A percentile compares a stretch with the other conserved stretches of the same genome.
phyloP scores from a whole-genome alignment of 305 asterid species.

The Solanum aculeatissimum region DNA sequence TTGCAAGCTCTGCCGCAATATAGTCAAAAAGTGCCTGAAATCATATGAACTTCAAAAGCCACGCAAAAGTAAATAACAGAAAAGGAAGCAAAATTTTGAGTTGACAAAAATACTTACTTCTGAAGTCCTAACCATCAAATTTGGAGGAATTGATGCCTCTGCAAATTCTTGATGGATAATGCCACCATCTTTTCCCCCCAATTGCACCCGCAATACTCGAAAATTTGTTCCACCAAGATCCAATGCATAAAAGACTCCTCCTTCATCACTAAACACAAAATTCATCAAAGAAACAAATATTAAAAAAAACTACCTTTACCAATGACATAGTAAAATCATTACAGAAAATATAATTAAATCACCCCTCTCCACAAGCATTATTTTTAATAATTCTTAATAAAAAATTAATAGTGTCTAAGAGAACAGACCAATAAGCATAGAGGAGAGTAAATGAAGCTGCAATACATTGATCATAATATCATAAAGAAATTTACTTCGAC shows the following conservation, averaged over 20 bases:
- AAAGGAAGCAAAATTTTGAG: neutral
- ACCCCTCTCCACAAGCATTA: neutral
- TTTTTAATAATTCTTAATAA: neutral
- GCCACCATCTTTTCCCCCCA: constrained; percentile 58
- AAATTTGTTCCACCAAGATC: constrained; percentile 95
- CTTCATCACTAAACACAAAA: constrained; percentile 43
- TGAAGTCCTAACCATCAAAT: constrained; percentile 64
- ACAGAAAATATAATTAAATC: neutral
- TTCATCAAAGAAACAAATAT: neutral
- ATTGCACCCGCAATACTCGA: constrained; percentile 73
- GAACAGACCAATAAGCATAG: neutral
- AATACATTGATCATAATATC: neutral
- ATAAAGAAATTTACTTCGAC: neutral
- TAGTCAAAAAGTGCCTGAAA: constrained; percentile 82
- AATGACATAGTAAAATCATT: neutral
- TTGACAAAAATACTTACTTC: constrained; percentile 33
- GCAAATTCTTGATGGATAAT: constrained; percentile 64
- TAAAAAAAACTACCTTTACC: neutral
- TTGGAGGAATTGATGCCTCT: constrained; percentile 75
- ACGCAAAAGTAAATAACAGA: neutral
- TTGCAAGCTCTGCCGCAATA: constrained; percentile 65
- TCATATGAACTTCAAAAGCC: neutral
- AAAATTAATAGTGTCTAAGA: no score
- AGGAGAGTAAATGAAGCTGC: neutral
- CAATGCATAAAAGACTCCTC: constrained; percentile 75